Conservation (phyloP, 2,329 filamentous ascomycete genomes). For the Trichoderma atroviride region DNA sequence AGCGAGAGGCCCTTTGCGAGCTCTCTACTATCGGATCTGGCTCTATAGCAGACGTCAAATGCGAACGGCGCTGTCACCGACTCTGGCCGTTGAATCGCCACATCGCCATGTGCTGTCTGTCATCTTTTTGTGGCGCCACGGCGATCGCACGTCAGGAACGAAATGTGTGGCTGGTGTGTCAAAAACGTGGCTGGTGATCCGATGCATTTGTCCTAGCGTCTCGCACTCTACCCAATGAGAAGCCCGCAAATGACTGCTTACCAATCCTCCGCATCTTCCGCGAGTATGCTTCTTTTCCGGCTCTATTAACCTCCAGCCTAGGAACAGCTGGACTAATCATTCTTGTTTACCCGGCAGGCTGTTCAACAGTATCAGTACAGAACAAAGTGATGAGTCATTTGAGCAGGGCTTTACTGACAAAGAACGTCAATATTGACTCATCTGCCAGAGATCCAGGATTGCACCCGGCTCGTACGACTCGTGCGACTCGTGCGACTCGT, state of each 20-base stretch:
- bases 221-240: background rate
- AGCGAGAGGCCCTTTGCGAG: background rate
- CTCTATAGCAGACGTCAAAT: background rate
- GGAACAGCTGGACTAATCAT: background rate
- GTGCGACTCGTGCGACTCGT: background rate
- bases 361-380: background rate
- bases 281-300: conserved; percentile 1
- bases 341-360: background rate
- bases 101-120: conserved; percentile 19
- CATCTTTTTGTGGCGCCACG: conserved; percentile 27
- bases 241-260: background rate
- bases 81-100: conserved; percentile 9
- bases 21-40: background rate
- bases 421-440: background rate
- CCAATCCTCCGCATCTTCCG: background rate
- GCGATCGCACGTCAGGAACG: background rate
- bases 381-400: background rate
- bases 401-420: background rate
- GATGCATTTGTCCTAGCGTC: background rate
- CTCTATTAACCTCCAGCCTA: background rate
- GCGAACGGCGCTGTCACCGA: conserved; percentile 16
- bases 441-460: too few relatives aligned
- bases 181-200: background rate
- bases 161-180: conserved; percentile 20
- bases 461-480: too few relatives aligned